These are phyloP conservation scores for Pichia sp. DNA, from an alignment of 1,139 yeast genomes.

Conservation along the genomic window DNA sequence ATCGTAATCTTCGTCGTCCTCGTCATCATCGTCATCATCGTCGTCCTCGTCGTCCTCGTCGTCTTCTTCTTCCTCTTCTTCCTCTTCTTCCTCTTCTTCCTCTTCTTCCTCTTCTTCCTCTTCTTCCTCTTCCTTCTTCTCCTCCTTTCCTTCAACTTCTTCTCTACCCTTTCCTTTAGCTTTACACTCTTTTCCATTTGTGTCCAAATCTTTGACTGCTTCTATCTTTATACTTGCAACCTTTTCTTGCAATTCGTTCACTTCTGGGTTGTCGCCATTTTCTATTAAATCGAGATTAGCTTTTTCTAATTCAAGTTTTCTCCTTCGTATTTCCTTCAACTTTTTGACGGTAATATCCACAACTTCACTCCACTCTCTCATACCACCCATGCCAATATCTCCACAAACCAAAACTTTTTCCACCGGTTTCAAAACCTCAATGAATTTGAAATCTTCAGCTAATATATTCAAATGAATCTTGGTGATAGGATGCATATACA, in stretches of 20 bases:
- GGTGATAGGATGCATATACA: conserved; percentile 93
- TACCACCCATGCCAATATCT: conserved; percentile 96
- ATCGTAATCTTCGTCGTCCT: conserved; percentile 7
- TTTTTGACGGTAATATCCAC: conserved; percentile 71
- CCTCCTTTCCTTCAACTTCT: conserved; percentile 15
- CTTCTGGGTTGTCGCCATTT: conserved; percentile 23
- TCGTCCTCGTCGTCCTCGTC: conserved; percentile 8
- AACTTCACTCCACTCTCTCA: conserved; percentile 94
- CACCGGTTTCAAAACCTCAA: conserved; percentile 83
- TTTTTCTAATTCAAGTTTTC: conserved; percentile 7
- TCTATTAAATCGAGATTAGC: conserved; percentile 22
- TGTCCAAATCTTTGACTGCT: conserved; percentile 24
- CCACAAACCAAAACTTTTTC: conserved; percentile 94
- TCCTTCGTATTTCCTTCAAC: conserved; percentile 36
- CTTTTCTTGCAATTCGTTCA: conserved; percentile 2
- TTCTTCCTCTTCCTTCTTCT: conserved; percentile 23
- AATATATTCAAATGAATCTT: conserved; percentile 69
- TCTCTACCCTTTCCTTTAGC: conserved; percentile 24
- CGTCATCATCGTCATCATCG: conserved; percentile 4
- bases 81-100: conserved; percentile 25
- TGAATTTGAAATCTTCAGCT: conserved; percentile 59
- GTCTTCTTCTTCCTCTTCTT: conserved; percentile 15
- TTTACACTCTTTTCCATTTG: conserved; percentile 20
- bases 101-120: conserved; percentile 19
- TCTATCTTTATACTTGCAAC: conserved; percentile 24